These are phyloP conservation scores for Cyclotella cryptica DNA, from an alignment of 108 stramenopile genomes.

Conservation along the genomic window DNA sequence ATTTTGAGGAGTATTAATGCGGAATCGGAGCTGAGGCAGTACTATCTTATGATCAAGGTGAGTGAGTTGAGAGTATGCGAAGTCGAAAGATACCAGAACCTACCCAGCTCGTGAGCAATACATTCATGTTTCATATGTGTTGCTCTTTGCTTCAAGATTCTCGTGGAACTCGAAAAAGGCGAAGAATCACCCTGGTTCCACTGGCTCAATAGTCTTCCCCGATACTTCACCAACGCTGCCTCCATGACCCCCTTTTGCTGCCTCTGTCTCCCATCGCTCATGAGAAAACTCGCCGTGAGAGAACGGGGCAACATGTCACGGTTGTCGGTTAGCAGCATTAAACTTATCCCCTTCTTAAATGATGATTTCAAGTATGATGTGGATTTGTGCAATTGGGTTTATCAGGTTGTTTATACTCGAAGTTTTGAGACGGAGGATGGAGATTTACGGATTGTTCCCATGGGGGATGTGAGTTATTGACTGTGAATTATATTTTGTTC, in stretches of 20 bases:
- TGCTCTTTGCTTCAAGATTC: slow-evolving; percentile 1
- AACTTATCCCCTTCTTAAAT: slow-evolving; percentile 29
- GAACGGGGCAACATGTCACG: slow-evolving; percentile 28
- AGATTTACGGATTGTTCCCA: slow-evolving; percentile 51
- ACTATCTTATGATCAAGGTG: slow-evolving; percentile 48
- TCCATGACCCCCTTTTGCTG: slow-evolving; percentile 60
- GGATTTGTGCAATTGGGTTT: slow-evolving; percentile 59
- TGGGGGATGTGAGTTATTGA: slow-evolving; percentile 39
- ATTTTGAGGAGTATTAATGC: slow-evolving; percentile 32
- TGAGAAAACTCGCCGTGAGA: slow-evolving; percentile 34
- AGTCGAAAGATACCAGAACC: not conserved
- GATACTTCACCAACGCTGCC: slow-evolving; percentile 62
- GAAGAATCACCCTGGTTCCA: slow-evolving; percentile 47
- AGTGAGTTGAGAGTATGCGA: not conserved
- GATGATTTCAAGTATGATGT: slow-evolving; percentile 54
- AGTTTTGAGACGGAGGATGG: slow-evolving; percentile 38
- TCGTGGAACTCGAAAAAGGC: slow-evolving; percentile 57
- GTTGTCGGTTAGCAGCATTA: slow-evolving; percentile 26
- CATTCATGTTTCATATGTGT: not conserved
- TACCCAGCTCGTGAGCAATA: not conserved
- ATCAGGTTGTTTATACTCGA: slow-evolving; percentile 62
- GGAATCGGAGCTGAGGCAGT: slow-evolving; percentile 21
- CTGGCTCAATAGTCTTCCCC: slow-evolving; percentile 62
- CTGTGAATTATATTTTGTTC: not conserved
- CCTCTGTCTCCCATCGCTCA: slow-evolving; percentile 29